A percentile compares a stretch with the other conserved stretches of the same genome.
These are phyloP conservation scores for Aspergillus carbonarius DNA, from an alignment of 2,329 filamentous ascomycete species.

Conservation along the genomic window DNA sequence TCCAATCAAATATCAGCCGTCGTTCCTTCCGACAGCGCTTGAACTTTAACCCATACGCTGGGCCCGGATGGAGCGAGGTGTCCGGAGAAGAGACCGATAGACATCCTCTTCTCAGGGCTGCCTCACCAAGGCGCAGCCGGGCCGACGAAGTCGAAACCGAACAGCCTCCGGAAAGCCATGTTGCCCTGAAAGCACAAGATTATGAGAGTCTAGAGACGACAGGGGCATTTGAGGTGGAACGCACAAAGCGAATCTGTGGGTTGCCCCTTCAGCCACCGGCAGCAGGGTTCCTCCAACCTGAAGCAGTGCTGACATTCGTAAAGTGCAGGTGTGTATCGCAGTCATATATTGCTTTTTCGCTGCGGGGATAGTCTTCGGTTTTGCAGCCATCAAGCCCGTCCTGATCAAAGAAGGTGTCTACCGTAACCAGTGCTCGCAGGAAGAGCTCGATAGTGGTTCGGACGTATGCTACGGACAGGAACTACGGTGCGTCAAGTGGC, in stretches of 20 bases:
- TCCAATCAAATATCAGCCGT: constrained; percentile 33
- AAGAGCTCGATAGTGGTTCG: constrained; percentile 51
- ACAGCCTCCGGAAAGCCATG: constrained; percentile 10
- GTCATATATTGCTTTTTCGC: constrained; percentile 74
- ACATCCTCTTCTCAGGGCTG: constrained; percentile 20
- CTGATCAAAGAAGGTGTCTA: constrained; percentile 74
- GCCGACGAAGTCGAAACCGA: constrained; percentile 15
- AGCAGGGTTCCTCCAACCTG: too few species aligned
- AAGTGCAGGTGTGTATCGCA: constrained; percentile 68
- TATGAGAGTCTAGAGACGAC: constrained; percentile 28
- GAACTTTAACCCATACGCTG: constrained; percentile 45
- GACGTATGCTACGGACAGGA: constrained; percentile 60
- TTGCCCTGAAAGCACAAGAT: constrained; percentile 16
- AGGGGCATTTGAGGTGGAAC: constrained; percentile 56
- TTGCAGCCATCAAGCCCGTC: constrained; percentile 79
- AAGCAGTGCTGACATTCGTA: constrained; percentile 6
- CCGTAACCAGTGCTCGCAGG: constrained; percentile 58
- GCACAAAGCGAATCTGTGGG: constrained; percentile 54
- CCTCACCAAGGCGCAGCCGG: constrained; percentile 22
- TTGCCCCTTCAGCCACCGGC: constrained; percentile 1
- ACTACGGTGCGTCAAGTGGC: constrained; percentile 41
- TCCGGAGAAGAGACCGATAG: constrained; percentile 29
- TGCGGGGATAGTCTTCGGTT: constrained; percentile 79
- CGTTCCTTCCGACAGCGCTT: constrained; percentile 30
- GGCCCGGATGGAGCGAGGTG: constrained; percentile 37